Conservation (phyloP, 257 asterid species). For the Asclepias syriaca region DNA sequence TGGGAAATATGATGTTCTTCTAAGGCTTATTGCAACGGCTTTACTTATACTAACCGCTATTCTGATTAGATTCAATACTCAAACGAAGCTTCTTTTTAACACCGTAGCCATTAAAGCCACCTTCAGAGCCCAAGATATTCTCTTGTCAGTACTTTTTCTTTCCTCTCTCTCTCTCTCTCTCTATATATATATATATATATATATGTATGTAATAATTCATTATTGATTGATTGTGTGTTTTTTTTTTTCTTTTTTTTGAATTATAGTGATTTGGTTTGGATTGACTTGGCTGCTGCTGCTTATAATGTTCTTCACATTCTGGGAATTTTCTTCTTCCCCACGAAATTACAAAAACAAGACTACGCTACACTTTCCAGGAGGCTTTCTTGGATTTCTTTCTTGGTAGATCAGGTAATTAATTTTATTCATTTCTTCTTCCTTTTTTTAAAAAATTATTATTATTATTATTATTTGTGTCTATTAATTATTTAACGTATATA, state of each 20-base stretch:
- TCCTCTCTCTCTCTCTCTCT: too few relatives aligned
- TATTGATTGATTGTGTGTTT: neutral
- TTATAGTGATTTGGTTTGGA: conserved; percentile 46
- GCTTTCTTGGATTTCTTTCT: conserved; percentile 48
- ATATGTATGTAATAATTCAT: neutral
- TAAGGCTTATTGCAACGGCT: conserved; percentile 33
- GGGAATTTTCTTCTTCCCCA: conserved; percentile 24
- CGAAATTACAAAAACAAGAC: conserved; percentile 14
- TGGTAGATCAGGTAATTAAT: conserved; percentile 57
- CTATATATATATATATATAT: too few relatives aligned
- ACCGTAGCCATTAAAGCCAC: conserved; percentile 37
- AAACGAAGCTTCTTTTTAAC: conserved; percentile 48
- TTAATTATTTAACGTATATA: too few relatives aligned
- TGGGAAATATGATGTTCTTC: conserved; percentile 16
- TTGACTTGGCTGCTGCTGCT: conserved; percentile 50
- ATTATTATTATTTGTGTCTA: too few relatives aligned
- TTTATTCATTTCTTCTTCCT: neutral
- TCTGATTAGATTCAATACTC: conserved; percentile 46
- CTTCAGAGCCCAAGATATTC: conserved; percentile 39
- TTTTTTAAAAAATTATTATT: too few relatives aligned
- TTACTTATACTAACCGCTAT: conserved; percentile 33
- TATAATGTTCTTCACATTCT: conserved; percentile 50
- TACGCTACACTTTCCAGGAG: conserved; percentile 21
- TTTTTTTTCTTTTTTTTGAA: neutral
- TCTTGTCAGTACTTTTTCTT: conserved; percentile 29